phyloP scores from a whole-genome alignment of 2,329 filamentous ascomycete species.

The Intubia oerlemansii region DNA sequence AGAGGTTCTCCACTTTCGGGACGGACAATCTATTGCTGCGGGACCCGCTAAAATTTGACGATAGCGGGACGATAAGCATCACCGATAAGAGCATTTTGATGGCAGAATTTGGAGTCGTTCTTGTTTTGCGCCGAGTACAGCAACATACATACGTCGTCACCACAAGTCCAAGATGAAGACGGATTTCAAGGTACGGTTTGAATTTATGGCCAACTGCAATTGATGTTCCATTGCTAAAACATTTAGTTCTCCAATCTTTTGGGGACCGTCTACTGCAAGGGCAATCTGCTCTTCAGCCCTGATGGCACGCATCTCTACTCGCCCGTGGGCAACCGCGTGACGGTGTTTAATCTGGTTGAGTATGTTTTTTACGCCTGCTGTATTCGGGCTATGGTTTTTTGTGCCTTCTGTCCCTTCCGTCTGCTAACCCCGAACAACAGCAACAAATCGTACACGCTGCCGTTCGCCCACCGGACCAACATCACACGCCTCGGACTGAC shows the following conservation, averaged over 20 bases:
- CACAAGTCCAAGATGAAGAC: too few species aligned
- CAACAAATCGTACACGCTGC: conserved; percentile 72
- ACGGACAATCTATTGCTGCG: too few species aligned
- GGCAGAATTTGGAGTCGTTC: too few species aligned
- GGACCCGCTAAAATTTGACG: too few species aligned
- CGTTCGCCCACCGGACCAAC: conserved; percentile 85
- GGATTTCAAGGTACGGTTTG: conserved; percentile 64
- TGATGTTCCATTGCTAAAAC: background rate
- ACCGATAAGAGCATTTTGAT: too few species aligned
- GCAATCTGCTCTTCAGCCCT: conserved; percentile 88
- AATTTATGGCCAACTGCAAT: background rate
- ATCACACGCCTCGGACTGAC: conserved; percentile 75
- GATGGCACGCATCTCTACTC: conserved; percentile 93
- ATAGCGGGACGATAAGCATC: too few species aligned
- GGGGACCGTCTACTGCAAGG: conserved; percentile 94
- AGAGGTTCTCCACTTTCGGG: too few species aligned
- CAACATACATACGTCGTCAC: too few species aligned
- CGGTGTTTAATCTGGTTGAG: conserved; percentile 93
- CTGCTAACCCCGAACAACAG: conserved; percentile 25
- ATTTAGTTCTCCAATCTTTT: conserved; percentile 91
- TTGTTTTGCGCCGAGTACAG: too few species aligned
- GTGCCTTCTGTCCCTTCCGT: background rate
- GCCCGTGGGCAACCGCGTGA: conserved; percentile 87
- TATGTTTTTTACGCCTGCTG: conserved; percentile 29
- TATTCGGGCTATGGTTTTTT: background rate